Conservation (phyloP, 495 filamentous ascomycete genomes). For the Neurospora terricola region DNA sequence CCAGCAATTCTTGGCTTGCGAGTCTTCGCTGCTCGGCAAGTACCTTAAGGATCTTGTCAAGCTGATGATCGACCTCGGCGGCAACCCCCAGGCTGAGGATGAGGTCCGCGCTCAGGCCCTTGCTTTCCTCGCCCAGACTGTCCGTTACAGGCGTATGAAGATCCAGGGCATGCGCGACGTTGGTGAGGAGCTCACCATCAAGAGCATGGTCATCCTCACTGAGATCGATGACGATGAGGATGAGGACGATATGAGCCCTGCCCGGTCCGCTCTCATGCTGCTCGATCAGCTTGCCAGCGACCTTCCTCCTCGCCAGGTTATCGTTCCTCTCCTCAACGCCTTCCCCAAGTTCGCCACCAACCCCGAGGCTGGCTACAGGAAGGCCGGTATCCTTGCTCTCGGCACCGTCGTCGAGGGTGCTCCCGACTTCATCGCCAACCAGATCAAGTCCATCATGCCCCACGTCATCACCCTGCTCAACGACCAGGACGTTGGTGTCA, state of each 20-base stretch:
- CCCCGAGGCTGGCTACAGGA: constrained; percentile 63
- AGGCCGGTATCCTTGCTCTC: constrained; percentile 83
- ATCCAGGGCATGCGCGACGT: constrained; percentile 70
- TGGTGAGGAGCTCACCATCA: constrained; percentile 76
- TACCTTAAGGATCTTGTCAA: constrained; percentile 86
- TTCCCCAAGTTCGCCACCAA: constrained; percentile 71
- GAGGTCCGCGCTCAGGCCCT: constrained; percentile 84
- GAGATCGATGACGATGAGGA: constrained; percentile 82
- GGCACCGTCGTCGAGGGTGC: constrained; percentile 95
- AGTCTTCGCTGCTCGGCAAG: constrained; percentile 67
- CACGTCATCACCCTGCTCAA: constrained; percentile 74
- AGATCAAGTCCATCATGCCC: constrained; percentile 78
- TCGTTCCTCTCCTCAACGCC: constrained; percentile 80
- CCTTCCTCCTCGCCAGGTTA: constrained; percentile 86
- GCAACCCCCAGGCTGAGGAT: constrained; percentile 63
- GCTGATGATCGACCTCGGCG: constrained; percentile 86
- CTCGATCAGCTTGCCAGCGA: constrained; percentile 81
- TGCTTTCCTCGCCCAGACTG: constrained; percentile 84
- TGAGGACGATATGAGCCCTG: constrained; percentile 84
- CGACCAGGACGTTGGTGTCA: constrained; percentile 70
- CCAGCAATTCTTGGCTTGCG: constrained; percentile 87
- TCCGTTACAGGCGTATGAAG: constrained; percentile 89
- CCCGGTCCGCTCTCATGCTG: constrained; percentile 73
- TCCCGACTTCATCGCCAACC: constrained; percentile 88
- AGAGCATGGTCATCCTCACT: constrained; percentile 75